A percentile compares a stretch with the other conserved stretches of the same genome.
These are phyloP conservation scores for Acer negundo DNA, from an alignment of 345 rosid species.

Conservation along the genomic window DNA sequence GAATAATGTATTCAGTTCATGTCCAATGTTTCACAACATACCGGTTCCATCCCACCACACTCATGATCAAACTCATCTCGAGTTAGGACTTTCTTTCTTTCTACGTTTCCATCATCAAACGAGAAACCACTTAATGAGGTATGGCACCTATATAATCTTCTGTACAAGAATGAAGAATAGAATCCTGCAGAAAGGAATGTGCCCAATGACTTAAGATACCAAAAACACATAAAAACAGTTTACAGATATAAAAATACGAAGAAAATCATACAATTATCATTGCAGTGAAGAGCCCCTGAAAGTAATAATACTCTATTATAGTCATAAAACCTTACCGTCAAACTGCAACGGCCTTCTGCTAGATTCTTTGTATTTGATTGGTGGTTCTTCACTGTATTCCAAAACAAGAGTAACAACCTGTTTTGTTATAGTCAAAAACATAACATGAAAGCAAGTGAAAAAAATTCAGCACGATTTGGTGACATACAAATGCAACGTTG, in stretches of 20 bases:
- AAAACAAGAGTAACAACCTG: slow-evolving; percentile 15
- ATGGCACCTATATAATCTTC: slow-evolving; percentile 83
- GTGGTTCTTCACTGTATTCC: slow-evolving; percentile 58
- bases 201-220: slow-evolving; percentile 12
- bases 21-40: slow-evolving; percentile 35
- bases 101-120: slow-evolving; percentile 72
- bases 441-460: neutral
- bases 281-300: slow-evolving; percentile 4
- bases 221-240: neutral
- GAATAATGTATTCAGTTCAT: neutral
- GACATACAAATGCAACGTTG: slow-evolving; percentile 61
- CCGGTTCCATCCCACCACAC: slow-evolving; percentile 74
- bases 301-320: slow-evolving; percentile 4
- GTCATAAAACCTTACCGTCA: slow-evolving; percentile 53
- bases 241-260: neutral
- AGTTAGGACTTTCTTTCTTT: slow-evolving; percentile 58
- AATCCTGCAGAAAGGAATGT: slow-evolving; percentile 58
- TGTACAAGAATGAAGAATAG: slow-evolving; percentile 75
- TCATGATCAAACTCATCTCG: slow-evolving; percentile 55
- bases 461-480: neutral
- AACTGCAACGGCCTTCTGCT: slow-evolving; percentile 49
- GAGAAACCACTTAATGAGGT: slow-evolving; percentile 62
- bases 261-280: neutral
- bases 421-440: neutral
- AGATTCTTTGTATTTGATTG: slow-evolving; percentile 39